Base-by-base conservation (phyloP, 2,329 filamentous ascomycete species). In the Botrytis squamosa region DNA sequence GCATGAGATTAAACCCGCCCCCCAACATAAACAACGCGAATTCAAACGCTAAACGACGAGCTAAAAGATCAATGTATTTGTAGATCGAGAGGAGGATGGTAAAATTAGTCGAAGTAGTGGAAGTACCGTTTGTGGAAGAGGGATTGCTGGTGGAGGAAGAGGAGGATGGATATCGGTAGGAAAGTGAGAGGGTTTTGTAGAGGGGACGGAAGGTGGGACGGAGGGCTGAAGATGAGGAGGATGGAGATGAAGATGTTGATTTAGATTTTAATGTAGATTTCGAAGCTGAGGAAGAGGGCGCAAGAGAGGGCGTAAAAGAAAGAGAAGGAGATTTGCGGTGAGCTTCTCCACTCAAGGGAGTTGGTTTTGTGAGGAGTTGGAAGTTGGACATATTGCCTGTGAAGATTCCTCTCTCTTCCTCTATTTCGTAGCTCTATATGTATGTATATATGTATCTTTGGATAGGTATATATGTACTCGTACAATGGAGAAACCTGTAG, bases 1-100 rank as follows among this genome's bases (percentile, higher is more conserved):
- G 55, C 25, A 80, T 60, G 3, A 81, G 14, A 14, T 66, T 68
- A 71, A 80, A 79, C 7, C 80, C 80, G 22, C 75, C 74, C 1
- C 80, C 80, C 2, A 81, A 63, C 38, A 80, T 64, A 62, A 80
- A 80, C 22, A 78, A 70, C 65, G 76, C 76, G 10, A 81, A 73
- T 70, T 81, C 80, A 72, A 74, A 79, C 6, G 73, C 77, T 5
- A 81, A 22, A 12, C 66, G 66, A 1, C 66, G 66, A 12, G 36
- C 22, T 8, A 68, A 6, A 9, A 67, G 77, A 80, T 33, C 72
- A 72, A 44, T 38, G 16, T 20, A 33, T 25, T 66, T 65, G 60
- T 75, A 70, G 12, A 77, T 66, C 16, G 74, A 44, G 25, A 79
- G 74, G 71, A 78, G 77, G 70, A 78, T 49, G 0, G 79, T 76